Percentiles rank a stretch among this genome's conserved stretches.
These are phyloP conservation scores for Pyrus communis DNA, from an alignment of 306 rosid genomes.

Conservation along the genomic window DNA sequence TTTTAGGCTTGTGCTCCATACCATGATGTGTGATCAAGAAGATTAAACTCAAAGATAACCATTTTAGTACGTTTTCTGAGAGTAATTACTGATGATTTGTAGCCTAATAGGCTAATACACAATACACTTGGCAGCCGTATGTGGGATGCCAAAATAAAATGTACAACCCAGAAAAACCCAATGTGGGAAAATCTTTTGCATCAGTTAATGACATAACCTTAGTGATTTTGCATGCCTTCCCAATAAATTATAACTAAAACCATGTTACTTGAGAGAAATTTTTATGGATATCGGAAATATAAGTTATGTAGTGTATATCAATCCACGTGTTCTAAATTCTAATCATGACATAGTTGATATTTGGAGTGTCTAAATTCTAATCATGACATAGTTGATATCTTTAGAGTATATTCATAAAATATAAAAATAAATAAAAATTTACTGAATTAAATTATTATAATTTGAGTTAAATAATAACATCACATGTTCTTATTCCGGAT, in stretches of 20 bases:
- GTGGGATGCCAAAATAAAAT: constrained; percentile 5
- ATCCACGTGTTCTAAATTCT: background rate
- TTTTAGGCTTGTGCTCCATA: background rate
- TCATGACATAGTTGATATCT: too few relatives aligned
- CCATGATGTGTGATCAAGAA: background rate
- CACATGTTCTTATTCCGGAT: too few relatives aligned
- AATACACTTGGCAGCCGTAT: background rate
- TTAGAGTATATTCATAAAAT: too few relatives aligned
- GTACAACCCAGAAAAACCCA: background rate
- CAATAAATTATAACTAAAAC: background rate
- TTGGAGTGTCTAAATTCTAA: too few relatives aligned
- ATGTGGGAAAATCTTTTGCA: background rate
- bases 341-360: too few relatives aligned
- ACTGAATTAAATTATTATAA: too few relatives aligned
- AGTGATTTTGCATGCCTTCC: background rate
- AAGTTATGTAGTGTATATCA: too few relatives aligned
- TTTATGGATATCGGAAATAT: too few relatives aligned
- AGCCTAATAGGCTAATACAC: background rate
- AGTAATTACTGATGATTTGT: background rate
- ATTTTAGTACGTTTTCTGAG: background rate
- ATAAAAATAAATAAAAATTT: too few relatives aligned
- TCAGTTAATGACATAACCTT: background rate
- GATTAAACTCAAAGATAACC: background rate
- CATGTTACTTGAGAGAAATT: too few relatives aligned
- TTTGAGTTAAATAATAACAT: too few relatives aligned